These are phyloP conservation scores for Cercospora sp. DNA, from an alignment of 2,329 filamentous ascomycete genomes.

Conservation along the genomic window DNA sequence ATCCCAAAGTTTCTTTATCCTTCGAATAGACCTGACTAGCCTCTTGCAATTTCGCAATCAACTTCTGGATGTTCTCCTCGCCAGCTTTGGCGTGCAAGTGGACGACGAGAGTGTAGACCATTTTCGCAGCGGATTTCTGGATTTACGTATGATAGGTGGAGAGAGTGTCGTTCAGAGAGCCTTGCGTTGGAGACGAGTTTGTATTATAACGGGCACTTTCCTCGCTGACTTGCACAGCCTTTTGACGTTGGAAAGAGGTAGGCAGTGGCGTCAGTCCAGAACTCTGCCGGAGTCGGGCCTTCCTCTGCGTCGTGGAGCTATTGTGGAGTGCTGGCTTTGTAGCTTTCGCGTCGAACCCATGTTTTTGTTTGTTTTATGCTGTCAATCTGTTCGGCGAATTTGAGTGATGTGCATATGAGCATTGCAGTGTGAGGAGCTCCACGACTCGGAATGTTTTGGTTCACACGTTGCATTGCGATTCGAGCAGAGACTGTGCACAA, in stretches of 20 bases:
- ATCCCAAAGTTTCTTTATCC: conserved; percentile 63
- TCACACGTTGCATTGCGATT: too few relatives aligned
- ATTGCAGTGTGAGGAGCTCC: background rate
- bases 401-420: background rate
- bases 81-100: conserved; percentile 70
- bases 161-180: background rate
- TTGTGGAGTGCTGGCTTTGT: conserved; percentile 8
- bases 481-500: background rate
- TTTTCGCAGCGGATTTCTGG: conserved; percentile 14
- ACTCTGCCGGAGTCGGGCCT: conserved; percentile 16
- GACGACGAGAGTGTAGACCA: conserved; percentile 64
- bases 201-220: background rate
- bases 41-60: conserved; percentile 71
- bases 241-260: conserved; percentile 4
- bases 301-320: conserved; percentile 7
- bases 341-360: background rate
- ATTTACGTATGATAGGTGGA: background rate
- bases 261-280: conserved; percentile 13
- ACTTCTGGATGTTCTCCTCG: conserved; percentile 61
- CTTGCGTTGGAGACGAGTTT: background rate
- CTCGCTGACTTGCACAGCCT: background rate
- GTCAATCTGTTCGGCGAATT: background rate
- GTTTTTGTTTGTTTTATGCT: background rate
- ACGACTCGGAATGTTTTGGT: background rate
- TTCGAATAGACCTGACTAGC: conserved; percentile 71